These are phyloP conservation scores for Chalciporus piperatus DNA, from an alignment of 768 basidiomycete genomes.

Conservation along the genomic window DNA sequence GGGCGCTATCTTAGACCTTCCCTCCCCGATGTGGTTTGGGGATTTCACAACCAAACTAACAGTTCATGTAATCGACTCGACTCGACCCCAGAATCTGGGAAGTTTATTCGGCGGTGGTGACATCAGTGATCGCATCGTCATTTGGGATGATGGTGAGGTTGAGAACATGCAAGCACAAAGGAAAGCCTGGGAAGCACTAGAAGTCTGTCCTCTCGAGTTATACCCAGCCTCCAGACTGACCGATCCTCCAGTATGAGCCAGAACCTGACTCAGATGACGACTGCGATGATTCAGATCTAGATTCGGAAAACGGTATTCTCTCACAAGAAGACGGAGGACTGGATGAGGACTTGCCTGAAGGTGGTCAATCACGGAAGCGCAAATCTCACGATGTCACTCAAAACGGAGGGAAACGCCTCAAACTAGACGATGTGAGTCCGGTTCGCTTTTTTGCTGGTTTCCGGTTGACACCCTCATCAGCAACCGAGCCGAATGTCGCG, in stretches of 20 bases:
- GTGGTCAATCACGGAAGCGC: slow-evolving; percentile 46
- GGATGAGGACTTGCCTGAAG: slow-evolving; percentile 40
- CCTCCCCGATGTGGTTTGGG: slow-evolving; percentile 73
- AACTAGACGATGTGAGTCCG: slow-evolving; percentile 45
- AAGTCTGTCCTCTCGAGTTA: slow-evolving; percentile 48
- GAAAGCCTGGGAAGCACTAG: slow-evolving; percentile 81
- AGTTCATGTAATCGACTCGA: slow-evolving; percentile 93
- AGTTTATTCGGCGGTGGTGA: slow-evolving; percentile 77
- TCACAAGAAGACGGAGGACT: slow-evolving; percentile 39
- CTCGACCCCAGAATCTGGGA: slow-evolving; percentile 83
- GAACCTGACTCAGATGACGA: slow-evolving; percentile 63
- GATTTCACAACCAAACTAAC: slow-evolving; percentile 59
- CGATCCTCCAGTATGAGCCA: slow-evolving; percentile 64
- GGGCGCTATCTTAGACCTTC: slow-evolving; percentile 83
- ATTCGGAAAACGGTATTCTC: slow-evolving; percentile 45
- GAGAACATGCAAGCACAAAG: slow-evolving; percentile 66
- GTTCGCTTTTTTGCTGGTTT: background rate
- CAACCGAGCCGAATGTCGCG: slow-evolving; percentile 58
- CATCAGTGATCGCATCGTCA: slow-evolving; percentile 67
- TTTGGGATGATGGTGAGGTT: slow-evolving; percentile 92
- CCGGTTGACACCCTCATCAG: slow-evolving; percentile 26
- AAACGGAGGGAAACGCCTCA: slow-evolving; percentile 54
- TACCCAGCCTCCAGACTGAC: slow-evolving; percentile 5
- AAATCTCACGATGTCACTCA: slow-evolving; percentile 40
- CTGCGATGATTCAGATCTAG: slow-evolving; percentile 40